phyloP scores from a whole-genome alignment of 441 rosid genomes.

The Adansonia rubrostipa region DNA sequence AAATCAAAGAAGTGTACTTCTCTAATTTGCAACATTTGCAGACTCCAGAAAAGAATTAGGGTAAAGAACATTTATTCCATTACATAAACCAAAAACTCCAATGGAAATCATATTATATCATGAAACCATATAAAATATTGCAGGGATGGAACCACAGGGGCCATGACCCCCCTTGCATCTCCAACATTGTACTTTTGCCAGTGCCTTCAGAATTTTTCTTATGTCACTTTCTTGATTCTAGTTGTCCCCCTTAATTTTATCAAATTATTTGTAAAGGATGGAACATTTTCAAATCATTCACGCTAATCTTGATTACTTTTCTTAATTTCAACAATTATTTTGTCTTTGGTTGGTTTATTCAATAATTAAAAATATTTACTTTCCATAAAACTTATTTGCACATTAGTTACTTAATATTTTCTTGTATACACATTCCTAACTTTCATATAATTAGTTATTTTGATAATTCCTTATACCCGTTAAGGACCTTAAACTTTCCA shows the following conservation, averaged over 20 bases:
- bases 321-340: neutral
- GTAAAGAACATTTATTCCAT: neutral
- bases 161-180: neutral
- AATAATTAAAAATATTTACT: neutral
- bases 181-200: neutral
- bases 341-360: neutral
- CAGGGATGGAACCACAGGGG: neutral
- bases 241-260: neutral
- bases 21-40: neutral
- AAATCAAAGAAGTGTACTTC: neutral
- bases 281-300: neutral
- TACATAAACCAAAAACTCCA: neutral
- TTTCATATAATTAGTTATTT: neutral
- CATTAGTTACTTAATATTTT: neutral
- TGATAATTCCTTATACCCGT: neutral
- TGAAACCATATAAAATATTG: neutral
- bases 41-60: neutral
- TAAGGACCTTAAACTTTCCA: too few relatives aligned
- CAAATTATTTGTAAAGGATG: neutral
- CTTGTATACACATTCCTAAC: neutral
- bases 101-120: neutral
- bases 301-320: neutral
- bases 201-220: neutral
- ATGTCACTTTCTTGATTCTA: neutral
- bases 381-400: neutral